Evolutionary conservation across 768 basidiomycete species (phyloP), one percentile per base, ranked within the genome.

Genomic region (Tricholoma matsutake): DNA sequence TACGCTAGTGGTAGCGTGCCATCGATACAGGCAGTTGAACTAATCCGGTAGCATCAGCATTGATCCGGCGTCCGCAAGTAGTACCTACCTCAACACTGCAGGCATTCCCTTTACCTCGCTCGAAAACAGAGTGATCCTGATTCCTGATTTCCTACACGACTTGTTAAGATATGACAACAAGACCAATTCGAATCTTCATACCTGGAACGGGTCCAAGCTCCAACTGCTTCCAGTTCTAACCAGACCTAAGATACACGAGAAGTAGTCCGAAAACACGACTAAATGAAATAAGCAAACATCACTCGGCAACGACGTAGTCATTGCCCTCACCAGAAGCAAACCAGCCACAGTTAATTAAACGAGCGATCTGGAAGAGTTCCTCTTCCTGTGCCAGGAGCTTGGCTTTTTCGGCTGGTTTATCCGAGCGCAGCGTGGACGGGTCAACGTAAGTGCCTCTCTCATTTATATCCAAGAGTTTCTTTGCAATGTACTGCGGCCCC

Each of bases 11-110:
- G 92, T 92, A 1, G 92, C 87, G 51, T 94, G 92, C 92, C 92
- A 80, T 18, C 89, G 83, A 72, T 94, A 94, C 58, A 94, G 74
- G 66, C 88, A 89, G 66, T 94, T 94, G 78, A 94, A 94, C 88
- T 91, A 39, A 9, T 52, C 29, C 6, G 60, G 37, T n/a, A 18
- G 4, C 28, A 49, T 55, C 14, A 56, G 65, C 34, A 39, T 47
- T 20, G 16, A 43, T 39, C 31, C 49, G 52, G 13, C 39, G 31
- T n/a, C 13, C 16, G 18, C 11, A 20, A 29, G 3, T 11, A n/a
- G 49, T 16, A 68, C 74, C 37, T 62, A 89, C 89, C 80, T 94
- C 92, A 31, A 92, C 88, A 72, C 90, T 92, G 72, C 87, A 88
- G 13, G 84, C 83, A 68, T 94, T 94, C 2, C 92, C 92, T 54